Conservation (phyloP, 2,329 filamentous ascomycete genomes). For the Ascochyta lentis region DNA sequence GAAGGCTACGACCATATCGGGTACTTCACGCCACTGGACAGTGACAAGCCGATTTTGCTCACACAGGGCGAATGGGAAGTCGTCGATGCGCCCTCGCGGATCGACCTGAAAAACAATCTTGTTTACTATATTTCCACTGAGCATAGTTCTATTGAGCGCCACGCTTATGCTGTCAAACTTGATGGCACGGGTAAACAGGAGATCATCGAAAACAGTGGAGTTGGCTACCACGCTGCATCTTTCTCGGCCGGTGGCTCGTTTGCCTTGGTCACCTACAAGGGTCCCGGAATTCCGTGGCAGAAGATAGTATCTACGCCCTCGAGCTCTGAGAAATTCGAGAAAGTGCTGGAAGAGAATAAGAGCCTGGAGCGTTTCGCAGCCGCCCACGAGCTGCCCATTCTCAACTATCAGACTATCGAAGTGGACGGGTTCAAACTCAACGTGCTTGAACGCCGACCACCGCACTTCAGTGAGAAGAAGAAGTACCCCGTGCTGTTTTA, state of each 20-base stretch:
- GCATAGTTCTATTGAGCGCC: conserved; percentile 85
- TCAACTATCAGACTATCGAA: conserved; percentile 84
- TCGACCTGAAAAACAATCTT: conserved; percentile 83
- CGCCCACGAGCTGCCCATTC: conserved; percentile 80
- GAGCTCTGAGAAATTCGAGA: conserved; percentile 68
- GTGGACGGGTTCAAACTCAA: conserved; percentile 78
- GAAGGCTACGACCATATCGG: conserved; percentile 89
- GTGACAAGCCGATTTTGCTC: conserved; percentile 79
- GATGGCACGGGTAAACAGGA: conserved; percentile 76
- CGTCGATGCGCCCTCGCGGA: conserved; percentile 78
- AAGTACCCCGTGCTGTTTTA: conserved; percentile 94
- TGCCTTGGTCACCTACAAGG: conserved; percentile 81
- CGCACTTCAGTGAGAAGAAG: conserved; percentile 82
- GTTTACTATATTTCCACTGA: conserved; percentile 92
- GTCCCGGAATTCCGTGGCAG: conserved; percentile 88
- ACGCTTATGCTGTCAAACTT: conserved; percentile 88
- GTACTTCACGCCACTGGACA: conserved; percentile 90
- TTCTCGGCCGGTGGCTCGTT: conserved; percentile 86
- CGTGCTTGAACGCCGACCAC: conserved; percentile 83
- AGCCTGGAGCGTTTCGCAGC: conserved; percentile 72
- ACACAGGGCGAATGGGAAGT: conserved; percentile 95
- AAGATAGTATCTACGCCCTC: conserved; percentile 85
- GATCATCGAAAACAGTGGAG: conserved; percentile 73
- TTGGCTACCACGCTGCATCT: conserved; percentile 81
- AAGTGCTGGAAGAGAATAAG: conserved; percentile 79